Evolutionary conservation across 148 eudicot genomes (phyloP).

Genomic region (Heliosperma pusillum): DNA sequence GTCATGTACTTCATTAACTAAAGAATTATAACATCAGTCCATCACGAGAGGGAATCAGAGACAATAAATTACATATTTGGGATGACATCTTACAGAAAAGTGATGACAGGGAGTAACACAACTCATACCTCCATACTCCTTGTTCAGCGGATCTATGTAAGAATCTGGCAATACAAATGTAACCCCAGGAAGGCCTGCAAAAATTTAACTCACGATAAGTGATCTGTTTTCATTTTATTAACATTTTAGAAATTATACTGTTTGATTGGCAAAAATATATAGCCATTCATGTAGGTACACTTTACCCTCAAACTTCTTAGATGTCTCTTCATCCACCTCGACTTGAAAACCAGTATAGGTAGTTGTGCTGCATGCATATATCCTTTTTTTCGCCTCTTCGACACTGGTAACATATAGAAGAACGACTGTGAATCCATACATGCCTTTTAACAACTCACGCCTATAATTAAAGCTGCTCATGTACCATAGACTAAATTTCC

Average conservation of each 20-base stretch:
- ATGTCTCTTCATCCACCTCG: constrained; percentile 64
- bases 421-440: neutral
- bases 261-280: neutral
- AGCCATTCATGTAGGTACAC: neutral
- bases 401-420: constrained; percentile 39
- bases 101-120: neutral
- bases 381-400: constrained; percentile 89
- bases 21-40: neutral
- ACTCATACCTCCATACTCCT: constrained; percentile 86
- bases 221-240: neutral
- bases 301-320: constrained; percentile 71
- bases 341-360: constrained; percentile 82
- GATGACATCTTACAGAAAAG: neutral
- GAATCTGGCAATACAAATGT: constrained; percentile 91
- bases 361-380: constrained; percentile 91
- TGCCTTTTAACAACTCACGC: neutral
- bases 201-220: neutral
- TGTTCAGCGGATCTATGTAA: constrained; percentile 89
- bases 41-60: neutral
- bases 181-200: constrained; percentile 75
- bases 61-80: neutral
- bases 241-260: neutral
- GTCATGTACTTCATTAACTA: neutral
- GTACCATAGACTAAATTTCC: neutral
- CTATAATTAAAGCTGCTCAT: neutral